These are phyloP conservation scores for Bipolaris zeicola DNA, from an alignment of 2,329 filamentous ascomycete species.

Conservation along the genomic window DNA sequence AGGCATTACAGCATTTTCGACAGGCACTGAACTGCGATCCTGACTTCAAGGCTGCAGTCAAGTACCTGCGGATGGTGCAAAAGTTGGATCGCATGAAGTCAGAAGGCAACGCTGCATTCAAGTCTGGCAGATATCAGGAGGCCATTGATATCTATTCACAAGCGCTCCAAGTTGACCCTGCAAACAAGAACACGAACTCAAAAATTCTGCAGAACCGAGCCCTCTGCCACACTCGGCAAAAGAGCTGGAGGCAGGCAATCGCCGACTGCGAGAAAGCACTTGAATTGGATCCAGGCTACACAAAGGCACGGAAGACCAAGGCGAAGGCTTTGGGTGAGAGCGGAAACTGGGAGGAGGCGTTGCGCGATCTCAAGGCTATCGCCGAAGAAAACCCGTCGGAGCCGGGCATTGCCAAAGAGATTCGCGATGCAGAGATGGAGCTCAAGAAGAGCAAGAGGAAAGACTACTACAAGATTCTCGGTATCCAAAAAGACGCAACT, in stretches of 20 bases:
- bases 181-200: slow-evolving; percentile 89
- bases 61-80: slow-evolving; percentile 86
- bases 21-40: slow-evolving; percentile 90
- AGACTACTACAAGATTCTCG: slow-evolving; percentile 98
- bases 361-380: slow-evolving; percentile 86
- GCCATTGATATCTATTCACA: slow-evolving; percentile 85
- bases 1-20: slow-evolving; percentile 89
- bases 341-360: slow-evolving; percentile 89
- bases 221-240: slow-evolving; percentile 80
- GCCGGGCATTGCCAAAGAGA: slow-evolving; percentile 77
- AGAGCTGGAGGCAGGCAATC: slow-evolving; percentile 81
- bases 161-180: slow-evolving; percentile 82
- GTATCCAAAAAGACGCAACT: slow-evolving; percentile 80
- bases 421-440: slow-evolving; percentile 89
- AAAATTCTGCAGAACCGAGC: slow-evolving; percentile 95
- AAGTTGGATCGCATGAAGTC: slow-evolving; percentile 93
- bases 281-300: slow-evolving; percentile 79
- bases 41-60: slow-evolving; percentile 86
- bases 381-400: slow-evolving; percentile 84
- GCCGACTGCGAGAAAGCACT: slow-evolving; percentile 85
- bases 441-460: slow-evolving; percentile 97
- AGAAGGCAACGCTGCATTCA: slow-evolving; percentile 90
- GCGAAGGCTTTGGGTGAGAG: slow-evolving; percentile 86
- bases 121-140: slow-evolving; percentile 76
- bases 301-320: slow-evolving; percentile 90